Evolutionary conservation across 805 yeast species (phyloP).

Genomic region (Ogataea degrootiae): DNA sequence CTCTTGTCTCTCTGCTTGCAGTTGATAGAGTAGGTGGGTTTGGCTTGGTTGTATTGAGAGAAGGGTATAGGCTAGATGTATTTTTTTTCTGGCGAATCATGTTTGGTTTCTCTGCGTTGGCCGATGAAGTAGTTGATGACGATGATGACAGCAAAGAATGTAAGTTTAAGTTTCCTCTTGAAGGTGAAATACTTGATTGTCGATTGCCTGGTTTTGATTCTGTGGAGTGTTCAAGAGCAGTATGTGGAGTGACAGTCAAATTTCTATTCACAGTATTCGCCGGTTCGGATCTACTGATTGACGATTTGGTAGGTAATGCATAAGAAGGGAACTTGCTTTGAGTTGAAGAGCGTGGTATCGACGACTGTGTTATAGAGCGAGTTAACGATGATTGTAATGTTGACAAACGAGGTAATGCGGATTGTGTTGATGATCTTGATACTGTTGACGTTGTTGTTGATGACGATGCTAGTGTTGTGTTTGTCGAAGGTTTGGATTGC

Average conservation of each 20-base stretch:
- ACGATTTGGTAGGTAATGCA: constrained; percentile 16
- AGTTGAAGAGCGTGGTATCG: not conserved
- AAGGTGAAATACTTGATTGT: not conserved
- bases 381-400: not conserved
- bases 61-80: too few relatives aligned
- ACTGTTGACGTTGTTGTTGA: too few relatives aligned
- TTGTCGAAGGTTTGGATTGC: not conserved
- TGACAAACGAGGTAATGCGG: too few relatives aligned
- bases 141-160: too few relatives aligned
- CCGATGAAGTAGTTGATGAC: too few relatives aligned
- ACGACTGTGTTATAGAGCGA: not conserved
- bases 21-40: not conserved
- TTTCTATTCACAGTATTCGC: not conserved
- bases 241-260: not conserved
- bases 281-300: constrained; percentile 11
- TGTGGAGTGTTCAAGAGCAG: not conserved
- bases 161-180: too few relatives aligned
- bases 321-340: constrained; percentile 13
- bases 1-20: too few relatives aligned
- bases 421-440: too few relatives aligned
- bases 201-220: constrained; percentile 8
- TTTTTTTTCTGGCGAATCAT: too few relatives aligned
- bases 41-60: constrained; percentile 10
- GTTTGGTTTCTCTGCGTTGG: too few relatives aligned
- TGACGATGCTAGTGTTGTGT: not conserved